A percentile compares a stretch with the other conserved stretches of the same genome.
These are phyloP conservation scores for Mimosa bimucronata DNA, from an alignment of 306 rosid species.

Conservation along the genomic window DNA sequence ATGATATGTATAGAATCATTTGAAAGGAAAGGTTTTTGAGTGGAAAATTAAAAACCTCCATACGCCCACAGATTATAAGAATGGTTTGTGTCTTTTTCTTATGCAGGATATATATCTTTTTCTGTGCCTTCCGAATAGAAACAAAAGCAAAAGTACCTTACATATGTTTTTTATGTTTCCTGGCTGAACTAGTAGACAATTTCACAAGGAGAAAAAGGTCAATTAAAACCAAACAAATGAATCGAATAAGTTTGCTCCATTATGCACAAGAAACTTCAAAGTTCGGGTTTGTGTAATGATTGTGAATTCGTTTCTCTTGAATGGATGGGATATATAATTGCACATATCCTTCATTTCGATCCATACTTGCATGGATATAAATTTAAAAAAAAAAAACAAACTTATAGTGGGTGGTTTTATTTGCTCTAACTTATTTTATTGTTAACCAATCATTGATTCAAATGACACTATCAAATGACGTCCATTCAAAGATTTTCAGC, in stretches of 20 bases:
- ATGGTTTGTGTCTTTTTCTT: constrained; percentile 28
- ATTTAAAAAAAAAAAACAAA: not conserved
- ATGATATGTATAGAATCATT: not conserved
- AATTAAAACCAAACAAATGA: constrained; percentile 13
- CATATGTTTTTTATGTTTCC: not conserved
- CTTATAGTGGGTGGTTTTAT: not conserved
- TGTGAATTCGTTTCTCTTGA: constrained; percentile 16
- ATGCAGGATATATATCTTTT: constrained; percentile 10
- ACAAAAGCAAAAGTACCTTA: constrained; percentile 42
- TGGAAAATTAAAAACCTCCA: constrained; percentile 28
- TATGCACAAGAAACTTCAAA: not conserved
- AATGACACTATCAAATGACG: not conserved
- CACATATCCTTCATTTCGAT: not conserved
- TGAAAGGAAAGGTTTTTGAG: not conserved
- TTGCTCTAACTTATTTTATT: not conserved
- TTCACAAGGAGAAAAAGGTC: constrained; percentile 17
- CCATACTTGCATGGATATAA: not conserved
- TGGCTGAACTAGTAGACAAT: constrained; percentile 27
- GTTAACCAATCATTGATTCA: not conserved
- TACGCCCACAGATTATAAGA: constrained; percentile 50
- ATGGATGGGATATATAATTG: not conserved
- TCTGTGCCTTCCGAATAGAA: constrained; percentile 40
- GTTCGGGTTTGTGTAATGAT: constrained; percentile 7
- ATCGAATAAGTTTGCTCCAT: not conserved
- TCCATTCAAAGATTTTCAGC: not conserved